Evolutionary conservation across 495 filamentous ascomycete genomes (phyloP).

Genomic region (Annulohypoxylon bovei): DNA sequence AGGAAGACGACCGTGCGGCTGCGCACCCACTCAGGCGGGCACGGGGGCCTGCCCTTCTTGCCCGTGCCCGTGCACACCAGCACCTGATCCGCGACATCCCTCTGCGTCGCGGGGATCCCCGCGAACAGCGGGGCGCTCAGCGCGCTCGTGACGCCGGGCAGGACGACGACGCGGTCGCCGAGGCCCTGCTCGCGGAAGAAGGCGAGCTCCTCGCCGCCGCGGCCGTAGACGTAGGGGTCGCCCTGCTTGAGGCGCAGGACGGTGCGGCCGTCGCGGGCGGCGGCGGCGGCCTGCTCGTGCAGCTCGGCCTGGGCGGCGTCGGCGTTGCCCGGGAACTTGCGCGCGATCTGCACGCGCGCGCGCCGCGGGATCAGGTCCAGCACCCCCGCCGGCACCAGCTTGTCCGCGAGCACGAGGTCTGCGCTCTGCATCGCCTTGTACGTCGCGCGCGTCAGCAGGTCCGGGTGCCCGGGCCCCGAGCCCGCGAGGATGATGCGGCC

Average conservation of each 20-base stretch:
- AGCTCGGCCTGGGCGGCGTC: conserved; percentile 93
- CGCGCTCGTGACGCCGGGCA: conserved; percentile 91
- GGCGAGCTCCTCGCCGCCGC: conserved; percentile 91
- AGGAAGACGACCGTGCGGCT: conserved; percentile 91
- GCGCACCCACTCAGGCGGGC: conserved; percentile 80
- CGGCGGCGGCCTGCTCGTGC: conserved; percentile 78
- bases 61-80: conserved; percentile 95
- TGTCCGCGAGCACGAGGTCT: conserved; percentile 92
- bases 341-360: conserved; percentile 88
- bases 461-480: conserved; percentile 92
- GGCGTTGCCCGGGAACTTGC: conserved; percentile 97
- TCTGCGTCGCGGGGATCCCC: conserved; percentile 85
- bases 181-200: conserved; percentile 82
- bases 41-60: conserved; percentile 83
- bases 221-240: conserved; percentile 94
- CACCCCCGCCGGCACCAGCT: conserved; percentile 89
- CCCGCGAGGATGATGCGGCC: conserved; percentile 90
- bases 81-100: conserved; percentile 90
- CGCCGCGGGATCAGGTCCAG: conserved; percentile 89
- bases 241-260: conserved; percentile 95
- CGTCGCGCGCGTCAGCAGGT: conserved; percentile 88
- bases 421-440: conserved; percentile 84
- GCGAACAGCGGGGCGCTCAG: conserved; percentile 89
- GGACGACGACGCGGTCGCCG: conserved; percentile 66
- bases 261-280: conserved; percentile 73